Base-by-base conservation (phyloP, 345 rosid species). In the Anastatica hierochuntica region DNA sequence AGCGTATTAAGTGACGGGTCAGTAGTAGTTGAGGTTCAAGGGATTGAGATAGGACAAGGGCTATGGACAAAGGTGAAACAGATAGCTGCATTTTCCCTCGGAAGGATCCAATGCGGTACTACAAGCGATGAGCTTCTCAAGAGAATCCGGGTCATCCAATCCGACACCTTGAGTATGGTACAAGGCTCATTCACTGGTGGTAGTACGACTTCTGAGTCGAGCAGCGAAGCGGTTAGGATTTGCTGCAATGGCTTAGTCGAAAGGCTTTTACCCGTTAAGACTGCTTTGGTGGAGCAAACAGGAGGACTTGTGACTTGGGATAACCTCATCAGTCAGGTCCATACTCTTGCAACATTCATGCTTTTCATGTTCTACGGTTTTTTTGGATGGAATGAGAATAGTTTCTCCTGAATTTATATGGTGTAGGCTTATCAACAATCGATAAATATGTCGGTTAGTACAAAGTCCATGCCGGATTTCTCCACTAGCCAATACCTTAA, bases 41-140 rank as follows among this genome's bases (percentile, higher is more conserved):
- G 96, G 39, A 75, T 77, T 72, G 96, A 88, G 71, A 60, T 92
- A 8, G 98, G 96, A 44, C 96, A 88, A 76, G 98, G 98, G 34
- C 77, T 92, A 8, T 92, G 95, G 94, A 88, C 96, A 9, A 92
- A 92, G 73, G 96, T 75, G 21, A 92, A 88, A 59, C 98, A 92
- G 72, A 80, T 75, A 75, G 76, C 76, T 60, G 95, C 98, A 50
- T 88, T 64, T 77, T 82, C 79, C 11, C 88, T 92, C 31, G 75
- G 90, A 46, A 70, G 66, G 42, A 50, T 81, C 43, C 76, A 74
- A 8, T 76, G 79, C 30, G 76, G 64, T 35, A 82, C 74, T 38
- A 79, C 71, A 54, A 56, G 53, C 2, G 77, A 31, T 53, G 72
- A 76, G 26, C 67, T 88, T 14, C 75, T 85, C 43, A 65, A 78